A percentile compares a stretch with the other conserved stretches of the same genome.
Conservation (phyloP, 2,329 filamentous ascomycete genomes). For the Metarhizium sp. region DNA sequence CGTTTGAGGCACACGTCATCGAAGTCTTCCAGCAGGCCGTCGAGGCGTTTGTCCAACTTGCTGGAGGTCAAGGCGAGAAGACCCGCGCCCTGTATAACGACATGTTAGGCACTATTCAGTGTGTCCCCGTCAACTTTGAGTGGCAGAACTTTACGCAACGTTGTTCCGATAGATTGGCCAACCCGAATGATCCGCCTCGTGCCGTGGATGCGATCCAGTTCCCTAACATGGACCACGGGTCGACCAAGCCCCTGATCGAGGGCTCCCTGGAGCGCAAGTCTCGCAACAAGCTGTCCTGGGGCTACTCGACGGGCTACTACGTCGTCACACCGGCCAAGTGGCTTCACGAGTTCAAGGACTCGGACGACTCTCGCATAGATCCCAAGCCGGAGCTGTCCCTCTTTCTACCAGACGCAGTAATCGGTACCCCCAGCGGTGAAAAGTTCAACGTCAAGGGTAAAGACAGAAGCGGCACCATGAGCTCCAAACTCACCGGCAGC, state of each 20-base stretch:
- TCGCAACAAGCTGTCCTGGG: slow-evolving; percentile 69
- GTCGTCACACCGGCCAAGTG: slow-evolving; percentile 82
- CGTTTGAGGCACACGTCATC: slow-evolving; percentile 81
- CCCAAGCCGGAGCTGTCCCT: slow-evolving; percentile 80
- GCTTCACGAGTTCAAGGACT: slow-evolving; percentile 93
- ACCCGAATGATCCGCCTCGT: slow-evolving; percentile 66
- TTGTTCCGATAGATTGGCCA: slow-evolving; percentile 62
- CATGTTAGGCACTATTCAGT: slow-evolving; percentile 68
- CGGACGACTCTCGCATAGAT: slow-evolving; percentile 62
- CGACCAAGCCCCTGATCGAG: slow-evolving; percentile 77
- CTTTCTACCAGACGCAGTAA: slow-evolving; percentile 81
- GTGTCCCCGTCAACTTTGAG: slow-evolving; percentile 76
- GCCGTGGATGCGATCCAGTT: slow-evolving; percentile 67
- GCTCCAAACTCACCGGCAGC: slow-evolving; percentile 68
- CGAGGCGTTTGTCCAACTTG: slow-evolving; percentile 72
- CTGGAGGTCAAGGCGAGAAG: slow-evolving; percentile 73
- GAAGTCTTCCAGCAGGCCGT: slow-evolving; percentile 74
- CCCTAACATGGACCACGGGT: slow-evolving; percentile 76
- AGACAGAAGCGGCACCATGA: slow-evolving; percentile 71
- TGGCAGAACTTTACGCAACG: slow-evolving; percentile 78
- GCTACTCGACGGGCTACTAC: slow-evolving; percentile 76
- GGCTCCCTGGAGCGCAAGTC: slow-evolving; percentile 86
- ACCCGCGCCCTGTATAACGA: slow-evolving; percentile 73
- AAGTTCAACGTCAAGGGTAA: slow-evolving; percentile 97
- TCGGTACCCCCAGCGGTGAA: slow-evolving; percentile 61